Evolutionary conservation across 2,329 filamentous ascomycete genomes (phyloP).

Genomic region (Kalaharituber pfeilii): DNA sequence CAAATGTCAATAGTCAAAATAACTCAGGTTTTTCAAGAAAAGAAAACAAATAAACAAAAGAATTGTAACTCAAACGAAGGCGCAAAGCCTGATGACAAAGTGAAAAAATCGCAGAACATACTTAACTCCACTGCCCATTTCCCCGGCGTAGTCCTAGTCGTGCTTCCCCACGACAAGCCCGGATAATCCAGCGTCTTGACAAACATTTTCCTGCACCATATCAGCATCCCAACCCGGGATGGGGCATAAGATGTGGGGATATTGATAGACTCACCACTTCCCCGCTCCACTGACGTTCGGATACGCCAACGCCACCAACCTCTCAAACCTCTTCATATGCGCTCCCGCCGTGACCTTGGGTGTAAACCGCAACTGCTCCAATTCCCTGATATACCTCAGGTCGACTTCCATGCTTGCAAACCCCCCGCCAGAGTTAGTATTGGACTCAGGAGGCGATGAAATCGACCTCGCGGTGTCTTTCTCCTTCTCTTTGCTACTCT

Average conservation of each 20-base stretch:
- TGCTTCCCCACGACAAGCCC: slow-evolving; percentile 3
- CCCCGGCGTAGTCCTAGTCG: slow-evolving; percentile 17
- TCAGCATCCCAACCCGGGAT: too few relatives aligned
- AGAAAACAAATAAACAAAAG: not conserved
- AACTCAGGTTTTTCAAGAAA: too few relatives aligned
- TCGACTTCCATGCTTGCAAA: too few relatives aligned
- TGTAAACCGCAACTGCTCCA: slow-evolving; percentile 22
- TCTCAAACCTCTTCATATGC: slow-evolving; percentile 22
- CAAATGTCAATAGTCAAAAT: not conserved
- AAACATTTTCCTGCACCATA: slow-evolving; percentile 18
- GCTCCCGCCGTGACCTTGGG: slow-evolving; percentile 20
- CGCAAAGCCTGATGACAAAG: not conserved
- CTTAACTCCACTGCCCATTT: slow-evolving; percentile 23
- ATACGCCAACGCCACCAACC: slow-evolving; percentile 18
- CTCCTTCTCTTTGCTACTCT: too few relatives aligned
- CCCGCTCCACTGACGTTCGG: slow-evolving; percentile 20
- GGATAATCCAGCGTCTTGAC: slow-evolving; percentile 21
- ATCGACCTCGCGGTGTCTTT: too few relatives aligned
- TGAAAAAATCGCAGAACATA: slow-evolving; percentile 6
- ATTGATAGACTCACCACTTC: slow-evolving; percentile 18
- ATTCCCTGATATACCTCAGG: too few relatives aligned
- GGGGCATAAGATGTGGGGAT: not conserved
- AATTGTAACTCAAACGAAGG: not conserved
- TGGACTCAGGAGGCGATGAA: too few relatives aligned
- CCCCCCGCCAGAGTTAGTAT: too few relatives aligned